Base-by-base conservation (phyloP, 2,329 filamentous ascomycete genomes). In the Rutstroemia sp. region DNA sequence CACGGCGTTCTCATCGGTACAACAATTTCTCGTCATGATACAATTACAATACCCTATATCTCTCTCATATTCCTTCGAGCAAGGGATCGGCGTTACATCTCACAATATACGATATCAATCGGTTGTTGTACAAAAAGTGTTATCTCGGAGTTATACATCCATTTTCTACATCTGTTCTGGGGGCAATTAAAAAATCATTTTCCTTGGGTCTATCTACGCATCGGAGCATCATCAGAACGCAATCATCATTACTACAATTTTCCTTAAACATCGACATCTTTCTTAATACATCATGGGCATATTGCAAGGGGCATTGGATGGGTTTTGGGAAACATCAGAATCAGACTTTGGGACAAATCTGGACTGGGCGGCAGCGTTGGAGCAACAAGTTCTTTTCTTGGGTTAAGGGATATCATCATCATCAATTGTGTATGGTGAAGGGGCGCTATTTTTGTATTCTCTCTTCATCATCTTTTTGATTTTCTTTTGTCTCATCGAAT, bases 111-210 rank as follows among this genome's bases (percentile, higher is more conserved):
- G 55, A 61, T 59, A 48, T 57, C 59, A 46, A 57, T 58, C 54
- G 54, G 38, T 57, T 63, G 58, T 64, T 67, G 62, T 65, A 66
- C 57, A 64, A 68, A 68, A 68, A 66, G 64, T 63, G 59, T 65
- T 67, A 61, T 52, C 34, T 27, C 6, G 53, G 38, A 44, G 30
- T 34, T 34, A 34, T 44, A 51, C 19, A 50, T 50, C 25, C 39
- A 19, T 56, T 49, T 38, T 46, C 25, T 27, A 27, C 23, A 52
- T 41, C 51, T 56, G 48, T 12, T 30, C 39, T 39, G 25, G 27
- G 16, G 54, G 48, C 48, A 56, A 41, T 30, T 10, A 38, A n/a
- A 56, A 56, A 45, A 4, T 12, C 30, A 34, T 34, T 52, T 52
- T 56, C 48, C 42, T 46, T 56, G 42, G 39, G 27, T 51, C 41